These are phyloP conservation scores for Danielozyma ontarioensis DNA, from an alignment of 805 yeast genomes.

Conservation along the genomic window DNA sequence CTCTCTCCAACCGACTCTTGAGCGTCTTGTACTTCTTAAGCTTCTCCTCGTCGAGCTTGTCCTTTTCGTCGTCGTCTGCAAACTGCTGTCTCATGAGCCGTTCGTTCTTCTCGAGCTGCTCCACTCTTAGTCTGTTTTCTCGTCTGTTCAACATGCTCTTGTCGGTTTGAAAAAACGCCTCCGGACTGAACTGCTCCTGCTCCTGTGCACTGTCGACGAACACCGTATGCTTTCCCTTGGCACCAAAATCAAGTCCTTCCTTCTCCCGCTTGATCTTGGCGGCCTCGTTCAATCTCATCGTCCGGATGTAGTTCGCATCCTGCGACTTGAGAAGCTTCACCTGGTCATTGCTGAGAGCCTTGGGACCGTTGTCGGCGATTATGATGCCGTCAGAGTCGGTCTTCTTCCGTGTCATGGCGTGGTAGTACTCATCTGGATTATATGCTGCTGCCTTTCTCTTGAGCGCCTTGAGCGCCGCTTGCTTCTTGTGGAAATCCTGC, in stretches of 20 bases:
- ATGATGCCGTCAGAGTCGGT: constrained; percentile 70
- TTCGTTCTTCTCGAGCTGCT: constrained; percentile 48
- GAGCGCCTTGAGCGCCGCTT: constrained; percentile 63
- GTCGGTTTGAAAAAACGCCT: constrained; percentile 65
- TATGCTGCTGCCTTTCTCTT: constrained; percentile 65
- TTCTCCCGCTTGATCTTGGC: constrained; percentile 57
- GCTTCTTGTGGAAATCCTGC: constrained; percentile 52
- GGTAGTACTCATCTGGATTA: constrained; percentile 95
- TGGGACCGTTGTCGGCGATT: constrained; percentile 60
- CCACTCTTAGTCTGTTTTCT: constrained; percentile 65
- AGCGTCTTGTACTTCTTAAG: constrained; percentile 55
- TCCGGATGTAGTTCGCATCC: constrained; percentile 80
- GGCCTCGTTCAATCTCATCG: constrained; percentile 65
- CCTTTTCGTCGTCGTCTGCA: constrained; percentile 25
- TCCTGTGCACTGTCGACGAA: constrained; percentile 67
- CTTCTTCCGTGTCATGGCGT: constrained; percentile 73
- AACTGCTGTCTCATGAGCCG: constrained; percentile 23
- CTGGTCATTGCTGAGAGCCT: constrained; percentile 63
- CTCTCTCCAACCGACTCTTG: constrained; percentile 65
- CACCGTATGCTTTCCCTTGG: constrained; percentile 76
- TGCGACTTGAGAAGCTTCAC: constrained; percentile 83
- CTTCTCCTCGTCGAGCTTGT: constrained; percentile 45
- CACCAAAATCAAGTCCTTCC: constrained; percentile 43
- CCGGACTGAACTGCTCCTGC: constrained; percentile 57
- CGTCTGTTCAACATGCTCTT: constrained; percentile 52